These are phyloP conservation scores for Paramecium biaurelia DNA, from an alignment of 73 alveolate genomes.

Conservation along the genomic window DNA sequence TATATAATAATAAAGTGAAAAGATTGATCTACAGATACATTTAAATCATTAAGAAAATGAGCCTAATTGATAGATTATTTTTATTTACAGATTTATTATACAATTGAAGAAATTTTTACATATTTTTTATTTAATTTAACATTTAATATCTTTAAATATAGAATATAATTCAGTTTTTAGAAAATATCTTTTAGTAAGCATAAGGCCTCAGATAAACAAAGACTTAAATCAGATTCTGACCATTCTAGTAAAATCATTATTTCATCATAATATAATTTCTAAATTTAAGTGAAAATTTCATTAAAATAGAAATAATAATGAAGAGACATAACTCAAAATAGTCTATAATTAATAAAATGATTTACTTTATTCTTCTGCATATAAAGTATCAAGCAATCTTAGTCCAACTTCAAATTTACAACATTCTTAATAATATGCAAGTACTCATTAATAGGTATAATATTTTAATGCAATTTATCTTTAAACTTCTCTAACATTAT, in stretches of 20 bases:
- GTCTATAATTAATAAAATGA: neutral
- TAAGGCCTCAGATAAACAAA: slow-evolving; percentile 61
- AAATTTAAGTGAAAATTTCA: slow-evolving; percentile 49
- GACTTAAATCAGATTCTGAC: slow-evolving; percentile 53
- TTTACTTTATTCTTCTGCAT: slow-evolving; percentile 56
- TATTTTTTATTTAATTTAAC: neutral
- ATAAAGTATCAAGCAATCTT: slow-evolving; percentile 59
- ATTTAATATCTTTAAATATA: neutral
- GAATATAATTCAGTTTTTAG: neutral
- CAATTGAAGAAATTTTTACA: neutral
- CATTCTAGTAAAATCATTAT: slow-evolving; percentile 52
- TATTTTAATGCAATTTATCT: neutral
- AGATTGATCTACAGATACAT: neutral
- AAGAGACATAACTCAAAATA: slow-evolving; percentile 41
- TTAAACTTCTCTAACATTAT: neutral
- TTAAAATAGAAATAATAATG: slow-evolving; percentile 33
- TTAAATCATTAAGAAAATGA: neutral
- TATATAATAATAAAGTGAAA: neutral
- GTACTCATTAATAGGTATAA: slow-evolving; percentile 33
- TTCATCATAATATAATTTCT: slow-evolving; percentile 57
- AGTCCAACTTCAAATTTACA: slow-evolving; percentile 35
- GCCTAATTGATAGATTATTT: neutral
- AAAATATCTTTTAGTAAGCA: slow-evolving; percentile 44
- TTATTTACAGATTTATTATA: neutral
- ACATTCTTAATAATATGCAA: slow-evolving; percentile 53